A percentile compares a stretch with the other conserved stretches of the same genome.
These are phyloP conservation scores for Fusarium solani-melongenae DNA, from an alignment of 2,329 filamentous ascomycete genomes.

Conservation along the genomic window DNA sequence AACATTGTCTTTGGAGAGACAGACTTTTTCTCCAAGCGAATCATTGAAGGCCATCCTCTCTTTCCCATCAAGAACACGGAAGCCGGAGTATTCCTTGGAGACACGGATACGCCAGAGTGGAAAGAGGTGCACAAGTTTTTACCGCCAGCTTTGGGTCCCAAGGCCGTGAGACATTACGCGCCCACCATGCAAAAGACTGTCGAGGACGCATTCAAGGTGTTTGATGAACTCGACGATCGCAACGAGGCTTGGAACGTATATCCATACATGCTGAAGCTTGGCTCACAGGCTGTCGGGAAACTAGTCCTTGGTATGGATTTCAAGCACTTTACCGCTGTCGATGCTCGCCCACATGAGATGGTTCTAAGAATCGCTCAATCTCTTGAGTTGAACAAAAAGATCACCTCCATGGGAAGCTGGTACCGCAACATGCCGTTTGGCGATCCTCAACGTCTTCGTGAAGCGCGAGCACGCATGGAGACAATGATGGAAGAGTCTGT, in stretches of 20 bases:
- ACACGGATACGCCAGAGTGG: constrained; percentile 64
- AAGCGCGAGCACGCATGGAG: constrained; percentile 47
- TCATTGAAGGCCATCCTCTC: constrained; percentile 61
- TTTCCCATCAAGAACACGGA: constrained; percentile 54
- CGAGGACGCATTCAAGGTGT: constrained; percentile 61
- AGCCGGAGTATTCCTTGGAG: constrained; percentile 59
- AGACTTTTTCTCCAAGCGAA: constrained; percentile 65
- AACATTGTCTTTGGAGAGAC: constrained; percentile 59
- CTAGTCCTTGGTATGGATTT: constrained; percentile 59
- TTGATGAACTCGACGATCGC: constrained; percentile 61
- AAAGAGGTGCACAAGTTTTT: constrained; percentile 69
- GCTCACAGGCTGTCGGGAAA: constrained; percentile 57
- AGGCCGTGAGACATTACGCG: constrained; percentile 70
- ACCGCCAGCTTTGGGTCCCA: constrained; percentile 67
- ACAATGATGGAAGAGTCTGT: constrained; percentile 53
- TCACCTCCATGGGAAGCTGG: constrained; percentile 65
- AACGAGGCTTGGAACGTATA: constrained; percentile 62
- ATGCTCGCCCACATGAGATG: constrained; percentile 63
- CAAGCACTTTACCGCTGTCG: constrained; percentile 54
- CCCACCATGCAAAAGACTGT: constrained; percentile 68
- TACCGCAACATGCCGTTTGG: constrained; percentile 68
- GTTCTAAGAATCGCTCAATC: constrained; percentile 61
- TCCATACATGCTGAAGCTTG: constrained; percentile 62
- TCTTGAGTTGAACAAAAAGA: constrained; percentile 68
- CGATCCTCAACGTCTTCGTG: constrained; percentile 58